Evolutionary conservation across 495 filamentous ascomycete species (phyloP).

Genomic region (Hypoxylon intermedium): DNA sequence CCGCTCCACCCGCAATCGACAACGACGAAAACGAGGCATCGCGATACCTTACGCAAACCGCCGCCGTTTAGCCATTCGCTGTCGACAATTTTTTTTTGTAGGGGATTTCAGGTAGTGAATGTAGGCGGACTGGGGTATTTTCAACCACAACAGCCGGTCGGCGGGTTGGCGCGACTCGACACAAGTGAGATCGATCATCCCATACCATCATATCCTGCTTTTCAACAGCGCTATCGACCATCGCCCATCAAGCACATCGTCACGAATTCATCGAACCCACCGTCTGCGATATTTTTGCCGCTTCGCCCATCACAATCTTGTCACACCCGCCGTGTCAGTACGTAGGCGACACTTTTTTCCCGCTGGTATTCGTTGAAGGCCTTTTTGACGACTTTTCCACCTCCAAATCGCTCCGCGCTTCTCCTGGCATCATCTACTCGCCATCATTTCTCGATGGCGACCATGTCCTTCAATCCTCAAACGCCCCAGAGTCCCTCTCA

Average conservation of each 20-base stretch:
- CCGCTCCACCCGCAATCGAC: constrained; percentile 19
- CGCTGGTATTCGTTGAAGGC: neutral
- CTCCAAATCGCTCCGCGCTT: constrained; percentile 19
- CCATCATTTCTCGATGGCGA: constrained; percentile 44
- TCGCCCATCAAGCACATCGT: constrained; percentile 41
- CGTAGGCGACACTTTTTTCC: constrained; percentile 17
- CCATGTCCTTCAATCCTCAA: constrained; percentile 64
- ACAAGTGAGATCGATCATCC: constrained; percentile 37
- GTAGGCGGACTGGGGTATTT: constrained; percentile 36
- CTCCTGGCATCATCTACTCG: constrained; percentile 13
- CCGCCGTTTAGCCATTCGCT: constrained; percentile 8
- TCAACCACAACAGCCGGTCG: constrained; percentile 44
- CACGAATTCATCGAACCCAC: constrained; percentile 10
- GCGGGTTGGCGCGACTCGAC: constrained; percentile 53
- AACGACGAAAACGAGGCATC: constrained; percentile 22
- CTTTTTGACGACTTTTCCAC: constrained; percentile 14
- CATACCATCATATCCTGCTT: constrained; percentile 35
- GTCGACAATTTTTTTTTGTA: constrained; percentile 12
- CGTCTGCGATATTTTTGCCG: constrained; percentile 10
- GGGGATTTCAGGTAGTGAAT: constrained; percentile 37
- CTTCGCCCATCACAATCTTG: constrained; percentile 11
- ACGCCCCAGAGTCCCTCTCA: constrained; percentile 67
- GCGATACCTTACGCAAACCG: constrained; percentile 1
- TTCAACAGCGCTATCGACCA: constrained; percentile 24
- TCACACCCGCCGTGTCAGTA: constrained; percentile 19